Evolutionary conservation across 164 flowering plant genomes (phyloP).

Genomic region (Sedum album): DNA sequence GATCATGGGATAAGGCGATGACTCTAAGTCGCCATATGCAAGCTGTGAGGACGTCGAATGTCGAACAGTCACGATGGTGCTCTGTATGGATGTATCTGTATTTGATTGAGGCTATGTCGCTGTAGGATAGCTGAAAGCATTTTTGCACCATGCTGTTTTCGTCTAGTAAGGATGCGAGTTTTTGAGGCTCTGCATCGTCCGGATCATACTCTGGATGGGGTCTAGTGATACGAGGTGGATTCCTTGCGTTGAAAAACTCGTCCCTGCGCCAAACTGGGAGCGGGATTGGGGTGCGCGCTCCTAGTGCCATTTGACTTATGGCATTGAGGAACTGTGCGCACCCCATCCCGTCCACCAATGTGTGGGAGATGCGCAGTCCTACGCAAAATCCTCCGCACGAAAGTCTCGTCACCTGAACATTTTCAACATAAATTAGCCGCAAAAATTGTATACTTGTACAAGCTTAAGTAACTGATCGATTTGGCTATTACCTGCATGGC

Average conservation of each 20-base stretch:
- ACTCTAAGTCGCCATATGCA: background rate
- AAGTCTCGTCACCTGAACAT: slow-evolving; percentile 2
- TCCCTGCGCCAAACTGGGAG: slow-evolving; percentile 3
- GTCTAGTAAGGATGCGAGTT: background rate
- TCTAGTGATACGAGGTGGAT: background rate
- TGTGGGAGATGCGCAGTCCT: background rate
- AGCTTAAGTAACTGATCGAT: too few relatives aligned
- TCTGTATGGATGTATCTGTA: background rate
- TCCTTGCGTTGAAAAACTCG: slow-evolving; percentile 4
- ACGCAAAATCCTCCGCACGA: slow-evolving; percentile 4
- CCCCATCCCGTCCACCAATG: background rate
- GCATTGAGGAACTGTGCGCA: background rate
- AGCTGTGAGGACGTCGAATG: slow-evolving; percentile 3
- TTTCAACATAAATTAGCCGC: background rate
- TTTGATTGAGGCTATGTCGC: background rate
- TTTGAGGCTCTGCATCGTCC: background rate
- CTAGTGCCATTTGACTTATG: slow-evolving; percentile 2
- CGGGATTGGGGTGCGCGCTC: background rate
- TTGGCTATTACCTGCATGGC: background rate
- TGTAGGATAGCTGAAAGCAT: background rate
- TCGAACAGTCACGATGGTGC: background rate
- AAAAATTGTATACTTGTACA: too few relatives aligned
- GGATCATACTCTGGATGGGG: background rate
- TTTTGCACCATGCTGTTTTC: background rate
- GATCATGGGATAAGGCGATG: background rate